phyloP scores from a whole-genome alignment of 2,329 filamentous ascomycete species.

The Paecilomyces fulvus region DNA sequence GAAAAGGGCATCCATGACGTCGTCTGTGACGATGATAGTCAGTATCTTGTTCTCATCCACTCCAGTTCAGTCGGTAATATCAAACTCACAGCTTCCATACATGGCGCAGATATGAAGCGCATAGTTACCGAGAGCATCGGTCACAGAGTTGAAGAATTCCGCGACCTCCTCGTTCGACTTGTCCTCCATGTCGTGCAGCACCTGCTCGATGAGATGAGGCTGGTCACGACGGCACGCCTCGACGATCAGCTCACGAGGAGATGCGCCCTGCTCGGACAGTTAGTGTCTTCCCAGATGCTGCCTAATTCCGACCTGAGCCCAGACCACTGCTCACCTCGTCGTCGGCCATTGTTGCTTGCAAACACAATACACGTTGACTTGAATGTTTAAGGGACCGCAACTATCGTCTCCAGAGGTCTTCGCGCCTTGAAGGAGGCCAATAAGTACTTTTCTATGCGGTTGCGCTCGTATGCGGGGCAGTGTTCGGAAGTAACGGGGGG shows the following conservation, averaged over 20 bases:
- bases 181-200: constrained; percentile 54
- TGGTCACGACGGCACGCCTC: constrained; percentile 94
- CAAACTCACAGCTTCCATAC: constrained; percentile 68
- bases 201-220: constrained; percentile 69
- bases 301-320: not conserved
- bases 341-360: constrained; percentile 30
- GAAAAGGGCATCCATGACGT: constrained; percentile 39
- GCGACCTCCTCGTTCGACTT: constrained; percentile 58
- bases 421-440: not conserved
- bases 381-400: not conserved
- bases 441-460: not conserved
- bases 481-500: not conserved
- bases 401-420: not conserved
- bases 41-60: not conserved
- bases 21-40: constrained; percentile 23
- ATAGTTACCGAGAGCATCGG: constrained; percentile 78
- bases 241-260: constrained; percentile 74
- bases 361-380: not conserved
- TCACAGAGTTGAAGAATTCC: constrained; percentile 73
- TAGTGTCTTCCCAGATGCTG: not conserved
- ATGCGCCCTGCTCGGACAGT: constrained; percentile 58
- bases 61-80: not conserved
- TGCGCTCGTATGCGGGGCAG: not conserved
- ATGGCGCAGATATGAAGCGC: constrained; percentile 82
- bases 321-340: constrained; percentile 28